These are phyloP conservation scores for Pisolithus marmoratus DNA, from an alignment of 768 basidiomycete species.

Conservation along the genomic window DNA sequence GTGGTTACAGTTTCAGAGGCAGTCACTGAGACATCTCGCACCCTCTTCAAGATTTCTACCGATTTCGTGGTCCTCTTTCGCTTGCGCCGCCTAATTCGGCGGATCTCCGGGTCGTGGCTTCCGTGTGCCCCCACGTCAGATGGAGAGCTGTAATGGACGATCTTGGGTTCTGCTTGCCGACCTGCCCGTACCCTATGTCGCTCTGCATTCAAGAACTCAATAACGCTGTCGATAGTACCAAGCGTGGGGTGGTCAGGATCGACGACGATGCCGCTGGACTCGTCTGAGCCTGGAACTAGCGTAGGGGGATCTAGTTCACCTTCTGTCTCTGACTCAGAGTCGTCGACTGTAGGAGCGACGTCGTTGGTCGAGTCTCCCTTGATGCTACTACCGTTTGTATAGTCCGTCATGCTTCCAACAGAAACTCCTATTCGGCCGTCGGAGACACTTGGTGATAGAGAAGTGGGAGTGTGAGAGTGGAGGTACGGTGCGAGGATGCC, in stretches of 20 bases:
- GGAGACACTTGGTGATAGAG: conserved; percentile 18
- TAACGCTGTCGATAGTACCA: conserved; percentile 65
- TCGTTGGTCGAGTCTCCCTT: conserved; percentile 6
- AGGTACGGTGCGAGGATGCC: conserved; percentile 56
- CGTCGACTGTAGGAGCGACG: conserved; percentile 6
- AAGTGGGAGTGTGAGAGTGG: conserved; percentile 26
- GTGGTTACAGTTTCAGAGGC: conserved; percentile 18
- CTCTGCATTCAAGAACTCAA: conserved; percentile 73
- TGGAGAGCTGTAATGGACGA: conserved; percentile 26
- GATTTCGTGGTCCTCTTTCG: conserved; percentile 29
- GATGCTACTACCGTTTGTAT: conserved; percentile 5
- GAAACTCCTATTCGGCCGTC: conserved; percentile 22
- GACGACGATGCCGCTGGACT: conserved; percentile 14
- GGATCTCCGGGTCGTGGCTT: conserved; percentile 34
- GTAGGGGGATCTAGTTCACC: conserved; percentile 26
- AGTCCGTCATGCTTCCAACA: conserved; percentile 14
- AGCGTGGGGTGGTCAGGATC: conserved; percentile 54
- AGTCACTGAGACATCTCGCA: conserved; percentile 13
- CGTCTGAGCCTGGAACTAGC: conserved; percentile 22
- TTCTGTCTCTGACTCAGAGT: conserved; percentile 33
- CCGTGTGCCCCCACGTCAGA: conserved; percentile 34
- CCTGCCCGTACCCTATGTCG: conserved; percentile 51
- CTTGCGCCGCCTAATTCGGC: conserved; percentile 35
- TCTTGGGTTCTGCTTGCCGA: conserved; percentile 22
- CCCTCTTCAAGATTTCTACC: conserved; percentile 25